Percentiles rank a stretch among this genome's conserved stretches.
Conservation (phyloP, 176 grass and related monocot species). For the Eleusine indica region DNA sequence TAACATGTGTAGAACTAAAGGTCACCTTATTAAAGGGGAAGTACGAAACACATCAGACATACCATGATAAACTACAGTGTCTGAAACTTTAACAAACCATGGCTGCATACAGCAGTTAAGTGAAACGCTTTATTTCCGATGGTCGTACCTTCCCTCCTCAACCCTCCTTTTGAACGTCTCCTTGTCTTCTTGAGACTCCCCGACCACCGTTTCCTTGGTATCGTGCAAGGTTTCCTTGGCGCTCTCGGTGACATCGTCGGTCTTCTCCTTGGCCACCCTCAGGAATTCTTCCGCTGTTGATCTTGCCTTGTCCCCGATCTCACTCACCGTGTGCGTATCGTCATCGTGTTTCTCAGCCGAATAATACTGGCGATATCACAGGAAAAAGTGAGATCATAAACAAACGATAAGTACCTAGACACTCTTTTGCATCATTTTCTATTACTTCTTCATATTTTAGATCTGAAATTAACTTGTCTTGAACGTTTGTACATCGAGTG, state of each 20-base stretch:
- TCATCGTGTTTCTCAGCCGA: constrained; percentile 61
- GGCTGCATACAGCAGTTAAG: constrained; percentile 5
- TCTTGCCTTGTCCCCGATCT: constrained; percentile 64
- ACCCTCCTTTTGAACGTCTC: constrained; percentile 67
- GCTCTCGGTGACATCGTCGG: constrained; percentile 48
- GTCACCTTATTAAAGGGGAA: background rate
- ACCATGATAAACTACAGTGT: background rate
- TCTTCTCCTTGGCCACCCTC: constrained; percentile 83
- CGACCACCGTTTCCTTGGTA: constrained; percentile 61
- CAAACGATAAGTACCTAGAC: background rate
- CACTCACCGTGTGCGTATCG: constrained; percentile 41
- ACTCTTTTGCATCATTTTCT: background rate
- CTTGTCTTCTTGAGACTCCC: constrained; percentile 58
- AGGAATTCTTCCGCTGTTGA: constrained; percentile 86
- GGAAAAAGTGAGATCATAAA: background rate
- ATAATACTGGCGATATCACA: constrained; percentile 21
- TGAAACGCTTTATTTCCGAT: constrained; percentile 40
- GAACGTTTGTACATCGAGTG: background rate
- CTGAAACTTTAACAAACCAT: background rate
- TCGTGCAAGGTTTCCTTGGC: constrained; percentile 63
- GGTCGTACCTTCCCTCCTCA: constrained; percentile 58
- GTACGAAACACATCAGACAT: constrained; percentile 6
- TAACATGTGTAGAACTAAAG: background rate
- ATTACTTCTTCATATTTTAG: background rate
- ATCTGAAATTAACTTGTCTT: background rate